Evolutionary conservation across 2,329 filamentous ascomycete species (phyloP).

Genomic region (Grosmannia penicillata): DNA sequence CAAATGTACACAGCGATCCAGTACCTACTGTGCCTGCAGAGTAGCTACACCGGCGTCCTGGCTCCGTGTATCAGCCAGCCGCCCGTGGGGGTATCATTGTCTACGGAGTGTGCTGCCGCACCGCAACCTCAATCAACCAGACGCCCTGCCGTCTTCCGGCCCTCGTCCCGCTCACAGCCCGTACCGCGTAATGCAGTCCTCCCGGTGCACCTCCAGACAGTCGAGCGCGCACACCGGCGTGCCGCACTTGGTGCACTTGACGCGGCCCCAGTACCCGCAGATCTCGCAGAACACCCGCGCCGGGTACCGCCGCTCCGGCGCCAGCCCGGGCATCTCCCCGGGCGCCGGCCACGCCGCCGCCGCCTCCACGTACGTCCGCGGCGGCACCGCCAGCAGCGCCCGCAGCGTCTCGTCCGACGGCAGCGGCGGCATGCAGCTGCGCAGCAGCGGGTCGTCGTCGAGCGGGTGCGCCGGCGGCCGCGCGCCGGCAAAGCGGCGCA

Average conservation of each 20-base stretch:
- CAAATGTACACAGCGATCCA: too few species aligned
- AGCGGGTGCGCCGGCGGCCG: slow-evolving; percentile 25
- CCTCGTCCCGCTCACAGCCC: slow-evolving; percentile 22
- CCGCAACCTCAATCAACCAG: too few species aligned
- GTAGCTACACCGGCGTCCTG: too few species aligned
- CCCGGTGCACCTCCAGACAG: slow-evolving; percentile 56
- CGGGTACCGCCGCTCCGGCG: slow-evolving; percentile 38
- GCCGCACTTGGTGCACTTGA: slow-evolving; percentile 67
- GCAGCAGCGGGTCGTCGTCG: slow-evolving; percentile 43
- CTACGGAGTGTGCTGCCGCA: too few species aligned
- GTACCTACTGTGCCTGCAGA: too few species aligned
- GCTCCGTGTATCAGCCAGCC: too few species aligned
- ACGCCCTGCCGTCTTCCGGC: neutral
- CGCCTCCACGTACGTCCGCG: slow-evolving; percentile 52
- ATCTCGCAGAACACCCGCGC: slow-evolving; percentile 58
- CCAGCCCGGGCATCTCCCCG: neutral
- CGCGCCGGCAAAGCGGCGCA: slow-evolving; percentile 18
- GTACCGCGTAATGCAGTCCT: slow-evolving; percentile 55
- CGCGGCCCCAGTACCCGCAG: slow-evolving; percentile 69
- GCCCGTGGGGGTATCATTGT: slow-evolving; percentile 1
- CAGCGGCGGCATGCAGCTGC: slow-evolving; percentile 39
- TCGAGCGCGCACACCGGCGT: slow-evolving; percentile 62
- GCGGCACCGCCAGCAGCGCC: slow-evolving; percentile 45
- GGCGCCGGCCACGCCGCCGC: slow-evolving; percentile 5
- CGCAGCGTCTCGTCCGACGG: slow-evolving; percentile 48